Conservation (phyloP, 805 yeast genomes). For the Yarrowia yakushimensis region DNA sequence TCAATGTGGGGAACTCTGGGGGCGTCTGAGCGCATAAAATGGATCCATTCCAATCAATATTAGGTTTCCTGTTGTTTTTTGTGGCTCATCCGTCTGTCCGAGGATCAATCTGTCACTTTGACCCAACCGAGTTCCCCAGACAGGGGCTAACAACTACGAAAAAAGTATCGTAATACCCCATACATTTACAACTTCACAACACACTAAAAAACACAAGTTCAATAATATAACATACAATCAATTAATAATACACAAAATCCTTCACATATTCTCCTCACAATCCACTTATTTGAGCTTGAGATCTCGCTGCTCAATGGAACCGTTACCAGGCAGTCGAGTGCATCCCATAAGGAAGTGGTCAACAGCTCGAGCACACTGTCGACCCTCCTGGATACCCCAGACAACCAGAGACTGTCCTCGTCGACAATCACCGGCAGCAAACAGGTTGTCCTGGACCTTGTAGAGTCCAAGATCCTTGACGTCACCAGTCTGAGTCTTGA, state of each 20-base stretch:
- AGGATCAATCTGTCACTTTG: too few relatives aligned
- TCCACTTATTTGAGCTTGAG: slow-evolving; percentile 33
- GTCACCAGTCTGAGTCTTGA: slow-evolving; percentile 52
- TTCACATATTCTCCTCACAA: neutral
- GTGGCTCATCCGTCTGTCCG: too few relatives aligned
- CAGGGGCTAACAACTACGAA: too few relatives aligned
- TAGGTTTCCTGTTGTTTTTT: too few relatives aligned
- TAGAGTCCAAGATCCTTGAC: slow-evolving; percentile 55
- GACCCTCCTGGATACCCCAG: slow-evolving; percentile 99
- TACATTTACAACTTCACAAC: too few relatives aligned
- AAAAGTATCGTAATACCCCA: too few relatives aligned
- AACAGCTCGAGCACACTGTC: slow-evolving; percentile 96
- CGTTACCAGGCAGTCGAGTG: slow-evolving; percentile 87
- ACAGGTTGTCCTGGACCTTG: slow-evolving; percentile 68
- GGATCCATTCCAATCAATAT: too few relatives aligned
- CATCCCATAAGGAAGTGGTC: slow-evolving; percentile 74
- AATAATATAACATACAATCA: neutral
- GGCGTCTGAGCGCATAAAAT: neutral
- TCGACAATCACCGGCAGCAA: slow-evolving; percentile 98
- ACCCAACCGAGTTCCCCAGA: too few relatives aligned
- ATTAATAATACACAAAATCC: slow-evolving; percentile 2
- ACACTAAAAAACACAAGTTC: neutral
- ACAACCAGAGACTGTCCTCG: slow-evolving; percentile 97
- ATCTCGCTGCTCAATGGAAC: slow-evolving; percentile 84
- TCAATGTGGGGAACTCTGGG: neutral